Evolutionary conservation across 768 basidiomycete genomes (phyloP), one percentile per base, ranked within the genome.

Genomic region (Dioszegia hungarica): DNA sequence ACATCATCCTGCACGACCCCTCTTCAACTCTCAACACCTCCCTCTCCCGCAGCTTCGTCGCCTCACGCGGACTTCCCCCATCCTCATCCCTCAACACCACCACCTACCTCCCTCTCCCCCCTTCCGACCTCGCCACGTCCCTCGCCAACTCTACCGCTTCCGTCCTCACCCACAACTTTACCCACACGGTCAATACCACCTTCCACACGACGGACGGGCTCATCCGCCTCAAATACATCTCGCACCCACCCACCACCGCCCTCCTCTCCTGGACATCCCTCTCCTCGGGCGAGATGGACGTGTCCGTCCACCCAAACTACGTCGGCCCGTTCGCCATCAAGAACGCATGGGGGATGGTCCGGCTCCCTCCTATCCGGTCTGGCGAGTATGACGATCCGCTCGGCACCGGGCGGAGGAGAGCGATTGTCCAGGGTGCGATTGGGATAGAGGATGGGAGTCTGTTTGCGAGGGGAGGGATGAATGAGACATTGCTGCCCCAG

Each of bases 261-360:
- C 51, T 76, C 19, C 54, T 61, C 10, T 53, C 67, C 14, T 49
- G 61, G 8, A 58, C 64, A 8, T 50, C 40, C 8, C 67, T 69
- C 8, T 57, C 55, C 11, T 57, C 65, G 19, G 75, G 75, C 25
- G 66, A 63, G 28, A 63, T 72, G 29, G 47, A 59, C 25, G 48
- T 71, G n/a, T 28, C 57, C 5, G 51, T 73, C 34, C 59, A 68
- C 46, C 68, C 73, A 1, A 66, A 66, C 4, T 76, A 64, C 44
- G 60, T 73, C 25, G 75, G 75, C 8, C 65, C 69, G 2, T 74
- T 70, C 34, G 58, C 65, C 11, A 41, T 69, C 14, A 56, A 52
- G 43, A 65, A 66, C 22, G 34, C 54, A 6, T 71, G 67, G 67
- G 69, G 69, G 10, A 33, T 62, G 27, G 48, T 68, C 20, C 36